phyloP scores from a whole-genome alignment of 2,329 filamentous ascomycete genomes.

The Akanthomyces dipterigenus region DNA sequence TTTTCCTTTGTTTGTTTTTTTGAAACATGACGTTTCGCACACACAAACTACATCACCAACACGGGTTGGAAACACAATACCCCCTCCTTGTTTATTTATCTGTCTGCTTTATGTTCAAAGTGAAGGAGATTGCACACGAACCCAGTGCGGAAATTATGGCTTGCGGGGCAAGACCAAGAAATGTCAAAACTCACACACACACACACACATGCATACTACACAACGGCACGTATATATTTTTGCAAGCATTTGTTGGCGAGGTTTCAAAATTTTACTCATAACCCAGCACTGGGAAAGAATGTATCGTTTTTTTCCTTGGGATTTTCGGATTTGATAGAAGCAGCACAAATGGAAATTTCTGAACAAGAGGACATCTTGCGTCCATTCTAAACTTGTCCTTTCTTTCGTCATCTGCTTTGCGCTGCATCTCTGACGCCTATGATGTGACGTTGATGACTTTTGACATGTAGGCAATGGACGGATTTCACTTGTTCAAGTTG shows the following conservation, averaged over 20 bases:
- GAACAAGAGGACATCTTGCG: neutral
- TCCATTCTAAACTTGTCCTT: neutral
- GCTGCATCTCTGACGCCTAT: neutral
- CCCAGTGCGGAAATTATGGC: neutral
- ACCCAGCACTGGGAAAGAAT: neutral
- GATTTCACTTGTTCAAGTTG: no score
- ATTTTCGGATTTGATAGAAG: neutral
- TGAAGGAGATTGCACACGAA: slow-evolving; percentile 5
- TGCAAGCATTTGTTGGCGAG: neutral
- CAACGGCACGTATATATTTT: neutral
- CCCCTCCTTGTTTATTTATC: slow-evolving; percentile 16
- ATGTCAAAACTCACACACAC: neutral
- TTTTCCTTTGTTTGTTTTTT: neutral
- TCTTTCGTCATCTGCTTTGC: neutral
- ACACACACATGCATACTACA: neutral
- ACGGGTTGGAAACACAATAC: slow-evolving; percentile 24
- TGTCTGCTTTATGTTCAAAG: slow-evolving; percentile 4
- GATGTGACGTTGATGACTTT: neutral
- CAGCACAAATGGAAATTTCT: neutral
- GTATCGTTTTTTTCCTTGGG: neutral
- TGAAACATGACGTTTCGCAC: slow-evolving; percentile 3
- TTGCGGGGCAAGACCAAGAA: neutral
- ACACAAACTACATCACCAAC: neutral
- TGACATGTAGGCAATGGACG: neutral
- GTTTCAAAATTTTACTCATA: neutral